These are phyloP conservation scores for Paraphoma chrysanthemicola DNA, from an alignment of 2,329 filamentous ascomycete genomes.

Conservation along the genomic window DNA sequence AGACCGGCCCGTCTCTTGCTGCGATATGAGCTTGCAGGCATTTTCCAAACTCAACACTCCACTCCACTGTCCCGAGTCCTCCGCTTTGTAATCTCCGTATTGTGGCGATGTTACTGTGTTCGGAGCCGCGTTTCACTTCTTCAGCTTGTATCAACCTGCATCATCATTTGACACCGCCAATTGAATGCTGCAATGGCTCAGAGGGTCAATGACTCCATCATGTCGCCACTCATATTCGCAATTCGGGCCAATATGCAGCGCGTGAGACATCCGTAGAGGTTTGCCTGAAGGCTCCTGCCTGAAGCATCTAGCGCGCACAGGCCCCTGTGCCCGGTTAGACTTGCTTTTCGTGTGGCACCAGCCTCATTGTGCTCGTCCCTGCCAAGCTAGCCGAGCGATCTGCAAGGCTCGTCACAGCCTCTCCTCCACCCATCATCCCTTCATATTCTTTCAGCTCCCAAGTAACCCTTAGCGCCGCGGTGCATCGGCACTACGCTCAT, in stretches of 20 bases:
- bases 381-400: constrained; percentile 9
- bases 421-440: constrained; percentile 23
- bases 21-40: neutral
- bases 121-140: no score
- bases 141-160: no score
- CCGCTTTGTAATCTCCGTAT: neutral
- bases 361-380: constrained; percentile 7
- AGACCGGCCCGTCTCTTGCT: constrained; percentile 1
- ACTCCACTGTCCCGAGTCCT: neutral
- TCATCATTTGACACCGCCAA: no score
- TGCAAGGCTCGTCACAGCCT: constrained; percentile 8
- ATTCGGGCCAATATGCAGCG: neutral
- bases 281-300: neutral
- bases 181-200: no score
- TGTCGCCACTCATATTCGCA: neutral
- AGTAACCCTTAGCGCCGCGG: constrained; percentile 17
- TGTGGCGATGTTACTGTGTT: no score
- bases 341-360: constrained; percentile 2
- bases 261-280: neutral
- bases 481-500: constrained; percentile 22
- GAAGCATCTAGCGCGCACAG: neutral
- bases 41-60: neutral
- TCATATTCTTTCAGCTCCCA: constrained; percentile 23
- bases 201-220: neutral
- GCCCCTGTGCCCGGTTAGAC: neutral